Evolutionary conservation across 768 basidiomycete genomes (phyloP).

Genomic region (Hypholoma fasciculare): DNA sequence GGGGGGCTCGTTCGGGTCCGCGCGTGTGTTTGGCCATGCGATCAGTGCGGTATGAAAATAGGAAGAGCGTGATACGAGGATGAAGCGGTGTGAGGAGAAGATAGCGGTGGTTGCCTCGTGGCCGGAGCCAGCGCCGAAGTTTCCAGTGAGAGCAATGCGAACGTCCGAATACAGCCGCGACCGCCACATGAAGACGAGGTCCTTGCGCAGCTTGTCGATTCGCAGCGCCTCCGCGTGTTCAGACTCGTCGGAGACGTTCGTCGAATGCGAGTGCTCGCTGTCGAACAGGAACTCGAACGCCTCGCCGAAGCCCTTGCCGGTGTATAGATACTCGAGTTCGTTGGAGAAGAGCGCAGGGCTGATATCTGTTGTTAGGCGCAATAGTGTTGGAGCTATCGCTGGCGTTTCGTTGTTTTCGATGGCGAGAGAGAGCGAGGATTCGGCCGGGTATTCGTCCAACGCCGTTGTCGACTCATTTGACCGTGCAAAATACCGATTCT

Average conservation of each 20-base stretch:
- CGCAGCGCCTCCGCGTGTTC: conserved; percentile 44
- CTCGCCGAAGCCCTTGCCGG: conserved; percentile 85
- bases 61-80: conserved; percentile 84
- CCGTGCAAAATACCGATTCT: conserved; percentile 84
- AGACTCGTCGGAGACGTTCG: conserved; percentile 23
- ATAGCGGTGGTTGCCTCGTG: conserved; percentile 76
- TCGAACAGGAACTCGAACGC: conserved; percentile 90
- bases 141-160: conserved; percentile 74
- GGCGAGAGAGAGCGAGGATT: conserved; percentile 63
- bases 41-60: conserved; percentile 88
- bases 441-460: conserved; percentile 37
- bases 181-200: conserved; percentile 96
- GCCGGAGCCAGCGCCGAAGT: conserved; percentile 45
- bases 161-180: conserved; percentile 93
- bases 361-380: conserved; percentile 66
- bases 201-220: conserved; percentile 86
- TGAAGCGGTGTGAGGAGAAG: conserved; percentile 92
- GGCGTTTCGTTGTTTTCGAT: conserved; percentile 36
- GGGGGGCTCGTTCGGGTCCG: conserved; percentile 40
- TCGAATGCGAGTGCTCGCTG: conserved; percentile 47
- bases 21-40: conserved; percentile 46
- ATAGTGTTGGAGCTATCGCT: conserved; percentile 48
- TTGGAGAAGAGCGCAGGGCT: conserved; percentile 85
- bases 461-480: conserved; percentile 10
- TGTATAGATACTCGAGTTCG: conserved; percentile 94